These are phyloP conservation scores for Grosmannia huntii DNA, from an alignment of 2,329 filamentous ascomycete species.

Conservation along the genomic window DNA sequence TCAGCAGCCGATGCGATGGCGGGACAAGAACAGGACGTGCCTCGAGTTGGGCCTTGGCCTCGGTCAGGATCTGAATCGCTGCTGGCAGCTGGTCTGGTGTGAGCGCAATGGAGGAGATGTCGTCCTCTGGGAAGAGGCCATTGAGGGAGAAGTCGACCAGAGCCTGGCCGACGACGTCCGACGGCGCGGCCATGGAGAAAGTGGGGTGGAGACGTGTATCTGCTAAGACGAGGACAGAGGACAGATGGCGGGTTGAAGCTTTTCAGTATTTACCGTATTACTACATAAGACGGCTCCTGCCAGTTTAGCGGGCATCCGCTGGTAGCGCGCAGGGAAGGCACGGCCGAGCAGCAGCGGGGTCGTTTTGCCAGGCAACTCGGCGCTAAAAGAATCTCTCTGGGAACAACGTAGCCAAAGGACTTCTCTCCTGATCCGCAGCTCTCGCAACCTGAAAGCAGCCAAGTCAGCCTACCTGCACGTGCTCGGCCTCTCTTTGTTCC, in stretches of 20 bases:
- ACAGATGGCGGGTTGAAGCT: background rate
- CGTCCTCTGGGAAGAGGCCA: constrained; percentile 31
- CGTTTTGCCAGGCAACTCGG: background rate
- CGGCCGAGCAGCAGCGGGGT: background rate
- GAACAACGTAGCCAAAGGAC: background rate
- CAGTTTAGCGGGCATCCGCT: background rate
- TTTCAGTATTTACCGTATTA: background rate
- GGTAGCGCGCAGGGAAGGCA: background rate
- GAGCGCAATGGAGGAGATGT: constrained; percentile 27
- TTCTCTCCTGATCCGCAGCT: background rate
- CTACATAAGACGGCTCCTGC: background rate
- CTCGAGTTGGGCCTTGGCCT: constrained; percentile 31
- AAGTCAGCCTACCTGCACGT: background rate
- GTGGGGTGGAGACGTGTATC: too few relatives aligned
- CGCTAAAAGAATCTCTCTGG: background rate
- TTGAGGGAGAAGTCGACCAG: constrained; percentile 49
- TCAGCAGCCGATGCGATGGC: background rate
- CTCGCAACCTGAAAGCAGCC: background rate
- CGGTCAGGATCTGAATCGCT: constrained; percentile 27
- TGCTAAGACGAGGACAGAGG: background rate
- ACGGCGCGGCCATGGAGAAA: background rate
- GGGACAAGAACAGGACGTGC: constrained; percentile 15
- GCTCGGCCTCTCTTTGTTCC: background rate
- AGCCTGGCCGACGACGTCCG: constrained; percentile 31
- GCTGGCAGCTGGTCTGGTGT: constrained; percentile 22